A percentile compares a stretch with the other conserved stretches of the same genome.
These are phyloP conservation scores for Acmispon strigosus DNA, from an alignment of 306 rosid species.

Conservation along the genomic window DNA sequence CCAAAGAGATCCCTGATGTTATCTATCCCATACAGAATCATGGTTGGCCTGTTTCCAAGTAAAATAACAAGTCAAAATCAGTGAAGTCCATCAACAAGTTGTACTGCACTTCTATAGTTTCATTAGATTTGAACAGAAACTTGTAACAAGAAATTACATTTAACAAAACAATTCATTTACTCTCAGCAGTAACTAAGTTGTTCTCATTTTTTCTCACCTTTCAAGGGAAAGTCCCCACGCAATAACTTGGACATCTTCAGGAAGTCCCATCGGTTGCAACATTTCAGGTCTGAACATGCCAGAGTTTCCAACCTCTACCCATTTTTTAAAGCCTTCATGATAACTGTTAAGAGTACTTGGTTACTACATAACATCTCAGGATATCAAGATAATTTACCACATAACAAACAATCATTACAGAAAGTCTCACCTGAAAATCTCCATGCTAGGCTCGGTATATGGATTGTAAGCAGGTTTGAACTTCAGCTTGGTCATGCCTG, in stretches of 20 bases:
- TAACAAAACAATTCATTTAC: background rate
- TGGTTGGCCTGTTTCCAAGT: constrained; percentile 70
- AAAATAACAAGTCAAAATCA: constrained; percentile 9
- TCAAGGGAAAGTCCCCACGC: constrained; percentile 99
- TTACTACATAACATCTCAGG: background rate
- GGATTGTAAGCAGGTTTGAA: constrained; percentile 98
- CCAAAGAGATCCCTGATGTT: constrained; percentile 96
- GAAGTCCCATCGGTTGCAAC: constrained; percentile 97
- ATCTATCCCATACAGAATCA: constrained; percentile 79
- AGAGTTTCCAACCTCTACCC: constrained; percentile 94
- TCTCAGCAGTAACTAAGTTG: background rate
- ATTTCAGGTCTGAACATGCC: constrained; percentile 99
- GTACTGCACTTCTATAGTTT: background rate
- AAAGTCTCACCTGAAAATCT: constrained; percentile 68
- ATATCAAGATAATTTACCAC: background rate
- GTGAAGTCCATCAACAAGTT: background rate
- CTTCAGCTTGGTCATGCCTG: constrained; percentile 79
- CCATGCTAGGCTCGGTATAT: constrained; percentile 98
- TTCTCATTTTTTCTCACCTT: constrained; percentile 41
- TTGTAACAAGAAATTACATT: too few species aligned
- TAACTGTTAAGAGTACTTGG: constrained; percentile 40
- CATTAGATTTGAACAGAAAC: background rate
- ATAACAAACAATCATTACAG: constrained; percentile 8
- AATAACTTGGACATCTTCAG: constrained; percentile 88
- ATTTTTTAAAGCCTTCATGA: constrained; percentile 84